These are phyloP conservation scores for Zizania palustris DNA, from an alignment of 202 grass and related monocot species.

Conservation along the genomic window DNA sequence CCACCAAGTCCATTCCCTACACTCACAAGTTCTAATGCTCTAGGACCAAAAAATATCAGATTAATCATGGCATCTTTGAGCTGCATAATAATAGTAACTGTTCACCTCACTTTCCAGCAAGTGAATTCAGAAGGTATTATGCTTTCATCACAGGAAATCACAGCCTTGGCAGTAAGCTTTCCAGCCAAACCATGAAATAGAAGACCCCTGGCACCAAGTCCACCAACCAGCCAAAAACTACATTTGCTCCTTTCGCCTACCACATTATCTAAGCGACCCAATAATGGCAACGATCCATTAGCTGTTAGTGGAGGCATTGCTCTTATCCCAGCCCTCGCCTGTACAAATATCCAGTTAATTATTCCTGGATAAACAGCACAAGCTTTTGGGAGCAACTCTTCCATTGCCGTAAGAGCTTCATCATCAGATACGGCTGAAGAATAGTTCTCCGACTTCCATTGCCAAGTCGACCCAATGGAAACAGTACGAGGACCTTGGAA, in stretches of 20 bases:
- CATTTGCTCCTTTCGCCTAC: conserved; percentile 53
- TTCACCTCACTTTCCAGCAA: conserved; percentile 58
- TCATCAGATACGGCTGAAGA: conserved; percentile 61
- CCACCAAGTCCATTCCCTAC: neutral
- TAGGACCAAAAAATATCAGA: conserved; percentile 5
- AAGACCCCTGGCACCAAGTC: conserved; percentile 90
- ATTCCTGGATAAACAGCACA: conserved; percentile 80
- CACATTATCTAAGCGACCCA: conserved; percentile 75
- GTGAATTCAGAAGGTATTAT: conserved; percentile 77
- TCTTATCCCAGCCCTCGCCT: conserved; percentile 79
- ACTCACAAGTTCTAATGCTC: conserved; percentile 18
- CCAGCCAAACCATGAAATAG: conserved; percentile 88
- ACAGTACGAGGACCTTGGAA: conserved; percentile 74
- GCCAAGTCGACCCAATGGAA: conserved; percentile 90
- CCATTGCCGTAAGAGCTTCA: conserved; percentile 64
- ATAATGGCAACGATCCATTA: conserved; percentile 73
- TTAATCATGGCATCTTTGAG: neutral
- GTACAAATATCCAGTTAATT: conserved; percentile 64
- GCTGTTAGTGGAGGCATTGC: conserved; percentile 86
- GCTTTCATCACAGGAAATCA: conserved; percentile 62
- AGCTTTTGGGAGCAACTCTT: conserved; percentile 76
- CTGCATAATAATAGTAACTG: neutral
- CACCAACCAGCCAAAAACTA: conserved; percentile 83
- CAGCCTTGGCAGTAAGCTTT: conserved; percentile 87
- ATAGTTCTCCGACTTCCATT: conserved; percentile 72